These are phyloP conservation scores for Linnemannia exigua DNA, from an alignment of 192 early-diverging fungal species.

Conservation along the genomic window DNA sequence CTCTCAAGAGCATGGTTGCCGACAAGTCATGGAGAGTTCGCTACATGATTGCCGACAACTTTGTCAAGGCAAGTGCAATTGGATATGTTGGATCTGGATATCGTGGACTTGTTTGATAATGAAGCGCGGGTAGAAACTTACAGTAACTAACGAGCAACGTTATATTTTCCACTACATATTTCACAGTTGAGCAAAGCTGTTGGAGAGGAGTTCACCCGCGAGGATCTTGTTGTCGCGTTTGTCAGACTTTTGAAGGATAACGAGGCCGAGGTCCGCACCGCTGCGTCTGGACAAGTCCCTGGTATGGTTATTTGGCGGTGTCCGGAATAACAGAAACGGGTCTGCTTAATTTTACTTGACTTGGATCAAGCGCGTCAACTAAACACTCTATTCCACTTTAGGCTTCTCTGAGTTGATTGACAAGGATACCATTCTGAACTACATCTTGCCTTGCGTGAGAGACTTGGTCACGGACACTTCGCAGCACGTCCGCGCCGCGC, in stretches of 20 bases:
- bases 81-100: not conserved
- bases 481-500: constrained; percentile 94
- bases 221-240: constrained; percentile 90
- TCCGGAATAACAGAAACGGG: not conserved
- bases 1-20: constrained; percentile 81
- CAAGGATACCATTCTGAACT: constrained; percentile 81
- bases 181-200: constrained; percentile 83
- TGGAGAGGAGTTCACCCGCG: constrained; percentile 82
- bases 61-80: constrained; percentile 82
- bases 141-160: not conserved
- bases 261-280: constrained; percentile 98
- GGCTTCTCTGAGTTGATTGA: constrained; percentile 80
- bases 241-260: constrained; percentile 93
- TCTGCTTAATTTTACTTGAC: not conserved
- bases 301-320: constrained; percentile 55
- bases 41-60: constrained; percentile 99
- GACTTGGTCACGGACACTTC: constrained; percentile 96
- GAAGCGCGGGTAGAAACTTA: not conserved
- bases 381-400: constrained; percentile 6
- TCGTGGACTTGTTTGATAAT: not conserved
- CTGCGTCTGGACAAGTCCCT: constrained; percentile 93
- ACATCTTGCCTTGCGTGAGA: constrained; percentile 92
- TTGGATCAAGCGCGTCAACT: not conserved
- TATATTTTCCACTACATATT: not conserved
- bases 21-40: constrained; percentile 99